Conservation (phyloP, 306 rosid genomes). For the Styphnolobium japonicum region DNA sequence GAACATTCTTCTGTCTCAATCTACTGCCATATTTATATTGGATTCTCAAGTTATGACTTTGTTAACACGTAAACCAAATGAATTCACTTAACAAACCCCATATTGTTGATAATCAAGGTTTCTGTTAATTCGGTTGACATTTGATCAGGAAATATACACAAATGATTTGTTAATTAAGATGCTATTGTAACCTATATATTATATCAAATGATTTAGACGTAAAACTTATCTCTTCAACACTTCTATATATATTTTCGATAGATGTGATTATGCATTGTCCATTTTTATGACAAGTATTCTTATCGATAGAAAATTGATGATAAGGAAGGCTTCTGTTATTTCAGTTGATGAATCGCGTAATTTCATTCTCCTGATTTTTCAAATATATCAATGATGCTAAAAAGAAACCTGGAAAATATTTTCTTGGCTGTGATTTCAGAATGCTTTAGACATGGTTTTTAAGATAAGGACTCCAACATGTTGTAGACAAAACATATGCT, state of each 20-base stretch:
- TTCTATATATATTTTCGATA: no score
- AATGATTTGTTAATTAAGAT: no score
- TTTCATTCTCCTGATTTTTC: background rate
- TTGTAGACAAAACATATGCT: background rate
- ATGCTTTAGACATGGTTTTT: background rate
- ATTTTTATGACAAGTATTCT: background rate
- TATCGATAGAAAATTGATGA: background rate
- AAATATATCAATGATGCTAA: background rate
- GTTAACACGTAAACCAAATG: background rate
- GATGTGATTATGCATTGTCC: background rate
- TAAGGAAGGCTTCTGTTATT: constrained; percentile 1
- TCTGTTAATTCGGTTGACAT: background rate
- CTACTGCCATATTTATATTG: background rate
- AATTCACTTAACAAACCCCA: background rate
- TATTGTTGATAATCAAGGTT: background rate
- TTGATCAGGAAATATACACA: background rate
- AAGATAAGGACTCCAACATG: background rate
- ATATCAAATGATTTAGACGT: background rate
- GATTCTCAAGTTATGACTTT: background rate
- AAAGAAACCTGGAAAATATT: background rate
- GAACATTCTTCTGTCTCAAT: constrained; percentile 13
- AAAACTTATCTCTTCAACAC: constrained; percentile 11
- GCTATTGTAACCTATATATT: background rate
- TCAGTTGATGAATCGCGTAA: constrained; percentile 14
- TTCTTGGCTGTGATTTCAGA: background rate